These are phyloP conservation scores for Comarum palustre DNA, from an alignment of 306 rosid genomes.

Conservation along the genomic window DNA sequence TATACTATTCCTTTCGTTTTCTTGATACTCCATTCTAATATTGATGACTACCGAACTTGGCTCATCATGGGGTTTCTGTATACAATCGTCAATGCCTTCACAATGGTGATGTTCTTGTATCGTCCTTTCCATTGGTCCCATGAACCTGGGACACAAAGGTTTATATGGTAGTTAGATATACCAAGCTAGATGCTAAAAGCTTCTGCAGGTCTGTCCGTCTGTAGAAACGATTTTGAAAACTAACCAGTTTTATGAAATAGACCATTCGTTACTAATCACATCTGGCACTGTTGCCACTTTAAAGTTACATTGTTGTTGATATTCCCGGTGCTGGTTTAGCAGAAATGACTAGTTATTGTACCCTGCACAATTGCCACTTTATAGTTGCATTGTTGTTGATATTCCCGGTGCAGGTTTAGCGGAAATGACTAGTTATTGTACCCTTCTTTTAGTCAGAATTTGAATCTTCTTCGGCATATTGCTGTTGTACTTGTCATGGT, in stretches of 20 bases:
- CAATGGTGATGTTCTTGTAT: conserved; percentile 74
- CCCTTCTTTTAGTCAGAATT: too few relatives aligned
- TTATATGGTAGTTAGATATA: conserved; percentile 58
- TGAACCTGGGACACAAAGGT: conserved; percentile 81
- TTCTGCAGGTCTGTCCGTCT: background rate
- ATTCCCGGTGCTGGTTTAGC: background rate
- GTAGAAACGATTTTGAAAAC: background rate
- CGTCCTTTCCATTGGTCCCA: conserved; percentile 77
- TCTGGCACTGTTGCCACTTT: background rate
- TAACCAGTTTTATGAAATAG: background rate
- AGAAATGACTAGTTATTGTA: background rate
- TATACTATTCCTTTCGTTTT: conserved; percentile 69
- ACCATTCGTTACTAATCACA: background rate
- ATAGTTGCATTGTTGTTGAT: background rate
- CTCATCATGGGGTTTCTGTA: conserved; percentile 47
- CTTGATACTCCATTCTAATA: conserved; percentile 53
- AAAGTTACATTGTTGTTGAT: background rate
- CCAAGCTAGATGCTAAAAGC: background rate
- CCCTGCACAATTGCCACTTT: too few relatives aligned
- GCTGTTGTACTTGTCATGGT: too few relatives aligned
- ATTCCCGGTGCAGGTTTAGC: background rate
- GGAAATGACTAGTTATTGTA: too few relatives aligned
- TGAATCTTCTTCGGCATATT: too few relatives aligned
- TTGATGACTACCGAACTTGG: conserved; percentile 50
- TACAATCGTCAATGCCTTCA: conserved; percentile 52